Conservation (phyloP, 192 early-diverging fungal genomes). For the Nowakowskiella sp. region DNA sequence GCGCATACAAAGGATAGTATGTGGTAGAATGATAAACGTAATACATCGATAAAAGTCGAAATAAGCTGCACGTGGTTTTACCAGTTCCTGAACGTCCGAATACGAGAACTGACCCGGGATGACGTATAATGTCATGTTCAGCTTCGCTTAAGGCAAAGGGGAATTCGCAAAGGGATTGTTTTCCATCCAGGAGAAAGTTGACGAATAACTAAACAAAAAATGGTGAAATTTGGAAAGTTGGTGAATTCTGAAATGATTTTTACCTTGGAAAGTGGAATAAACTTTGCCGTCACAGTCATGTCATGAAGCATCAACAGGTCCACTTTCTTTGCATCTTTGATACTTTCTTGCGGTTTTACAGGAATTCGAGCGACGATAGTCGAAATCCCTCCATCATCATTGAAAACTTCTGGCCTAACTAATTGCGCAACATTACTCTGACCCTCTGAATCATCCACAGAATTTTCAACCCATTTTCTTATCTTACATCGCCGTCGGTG, state of each 20-base stretch:
- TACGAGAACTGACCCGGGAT: constrained; percentile 11
- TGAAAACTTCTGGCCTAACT: background rate
- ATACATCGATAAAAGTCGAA: constrained; percentile 13
- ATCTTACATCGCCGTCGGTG: background rate
- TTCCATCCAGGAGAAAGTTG: constrained; percentile 2
- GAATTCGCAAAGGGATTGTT: constrained; percentile 13
- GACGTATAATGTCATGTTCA: constrained; percentile 13
- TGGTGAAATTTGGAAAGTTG: background rate
- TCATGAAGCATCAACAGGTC: constrained; percentile 16
- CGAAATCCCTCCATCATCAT: background rate
- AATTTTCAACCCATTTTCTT: no score
- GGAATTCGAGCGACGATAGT: background rate
- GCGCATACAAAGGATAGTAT: background rate
- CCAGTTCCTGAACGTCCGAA: constrained; percentile 19
- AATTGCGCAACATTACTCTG: background rate
- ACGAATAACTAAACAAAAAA: constrained; percentile 5
- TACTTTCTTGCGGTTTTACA: background rate
- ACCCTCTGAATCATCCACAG: no score
- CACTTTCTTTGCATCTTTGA: constrained; percentile 1
- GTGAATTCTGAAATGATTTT: background rate
- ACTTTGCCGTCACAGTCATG: constrained; percentile 19
- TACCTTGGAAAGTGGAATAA: constrained; percentile 21
- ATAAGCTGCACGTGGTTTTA: constrained; percentile 19
- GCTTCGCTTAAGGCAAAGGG: constrained; percentile 18
- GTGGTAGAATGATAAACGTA: background rate